Percentiles rank a stretch among this genome's conserved stretches.
Conservation (phyloP, 805 yeast species). For the Hanseniaspora lachancei region DNA sequence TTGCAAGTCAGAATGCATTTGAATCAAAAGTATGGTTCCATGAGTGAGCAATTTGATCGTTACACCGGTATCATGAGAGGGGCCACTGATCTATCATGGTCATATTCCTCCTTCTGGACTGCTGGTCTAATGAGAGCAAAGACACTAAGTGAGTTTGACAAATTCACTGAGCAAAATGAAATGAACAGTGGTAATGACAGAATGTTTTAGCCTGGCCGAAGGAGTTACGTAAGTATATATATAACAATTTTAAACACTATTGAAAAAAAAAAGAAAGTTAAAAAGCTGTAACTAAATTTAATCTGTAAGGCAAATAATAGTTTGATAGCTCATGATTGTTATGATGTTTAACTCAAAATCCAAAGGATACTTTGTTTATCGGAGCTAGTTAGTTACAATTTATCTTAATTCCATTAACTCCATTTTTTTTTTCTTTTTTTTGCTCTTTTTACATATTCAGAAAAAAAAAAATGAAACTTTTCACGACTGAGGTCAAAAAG, state of each 20-base stretch:
- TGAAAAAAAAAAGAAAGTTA: background rate
- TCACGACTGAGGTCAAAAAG: background rate
- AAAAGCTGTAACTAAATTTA: no score
- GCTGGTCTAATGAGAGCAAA: slow-evolving; percentile 51
- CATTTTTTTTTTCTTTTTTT: background rate
- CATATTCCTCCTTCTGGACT: slow-evolving; percentile 65
- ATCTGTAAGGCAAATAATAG: no score
- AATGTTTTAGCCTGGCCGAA: background rate
- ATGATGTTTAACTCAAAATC: no score
- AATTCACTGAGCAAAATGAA: slow-evolving; percentile 3
- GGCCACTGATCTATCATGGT: slow-evolving; percentile 81
- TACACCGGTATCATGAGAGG: slow-evolving; percentile 78
- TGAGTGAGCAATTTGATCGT: slow-evolving; percentile 82
- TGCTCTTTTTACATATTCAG: background rate
- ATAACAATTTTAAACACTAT: background rate
- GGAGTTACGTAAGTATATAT: background rate
- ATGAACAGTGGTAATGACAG: background rate
- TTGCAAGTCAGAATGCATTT: slow-evolving; percentile 47
- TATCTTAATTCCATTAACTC: background rate
- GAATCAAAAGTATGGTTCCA: slow-evolving; percentile 37
- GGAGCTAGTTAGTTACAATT: no score
- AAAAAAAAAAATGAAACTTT: background rate
- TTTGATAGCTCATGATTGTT: no score
- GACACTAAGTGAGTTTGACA: slow-evolving; percentile 16
- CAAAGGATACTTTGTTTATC: no score